A percentile compares a stretch with the other conserved stretches of the same genome.
Conservation (phyloP, 192 early-diverging fungal species). For the Ramicandelaber brevisporus region DNA sequence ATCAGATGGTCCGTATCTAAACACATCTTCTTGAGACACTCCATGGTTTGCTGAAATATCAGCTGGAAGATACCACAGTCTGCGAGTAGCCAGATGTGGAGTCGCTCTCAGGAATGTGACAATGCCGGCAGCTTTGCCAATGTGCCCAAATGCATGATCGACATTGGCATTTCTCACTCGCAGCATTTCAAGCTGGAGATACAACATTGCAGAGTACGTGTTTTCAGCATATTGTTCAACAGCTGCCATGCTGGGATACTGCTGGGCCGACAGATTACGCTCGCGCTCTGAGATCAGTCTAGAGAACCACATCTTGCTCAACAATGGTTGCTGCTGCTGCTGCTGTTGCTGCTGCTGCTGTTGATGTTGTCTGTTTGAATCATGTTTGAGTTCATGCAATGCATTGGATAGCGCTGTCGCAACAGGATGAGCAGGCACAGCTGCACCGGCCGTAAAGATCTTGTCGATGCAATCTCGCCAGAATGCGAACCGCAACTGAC, state of each 20-base stretch:
- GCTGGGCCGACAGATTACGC: constrained; percentile 28
- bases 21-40: constrained; percentile 2
- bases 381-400: too few relatives aligned
- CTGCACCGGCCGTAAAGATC: too few relatives aligned
- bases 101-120: constrained; percentile 36
- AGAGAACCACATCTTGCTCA: too few relatives aligned
- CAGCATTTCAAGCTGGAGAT: constrained; percentile 53
- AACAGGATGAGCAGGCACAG: too few relatives aligned
- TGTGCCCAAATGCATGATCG: constrained; percentile 63
- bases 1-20: background rate
- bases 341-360: too few relatives aligned
- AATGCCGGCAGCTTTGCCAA: constrained; percentile 67
- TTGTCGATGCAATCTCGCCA: too few relatives aligned
- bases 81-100: constrained; percentile 8
- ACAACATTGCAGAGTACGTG: constrained; percentile 42
- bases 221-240: constrained; percentile 62
- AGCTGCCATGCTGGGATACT: constrained; percentile 32
- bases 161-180: constrained; percentile 35
- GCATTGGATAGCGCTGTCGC: too few relatives aligned
- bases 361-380: too few relatives aligned
- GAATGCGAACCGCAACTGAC: constrained; percentile 52
- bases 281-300: constrained; percentile 8
- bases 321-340: too few relatives aligned
- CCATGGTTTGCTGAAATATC: constrained; percentile 1
- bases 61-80: constrained; percentile 1